Percentiles rank a stretch among this genome's conserved stretches.
Conservation (phyloP, 2,329 filamentous ascomycete genomes). For the Sclerotinia subarctica region DNA sequence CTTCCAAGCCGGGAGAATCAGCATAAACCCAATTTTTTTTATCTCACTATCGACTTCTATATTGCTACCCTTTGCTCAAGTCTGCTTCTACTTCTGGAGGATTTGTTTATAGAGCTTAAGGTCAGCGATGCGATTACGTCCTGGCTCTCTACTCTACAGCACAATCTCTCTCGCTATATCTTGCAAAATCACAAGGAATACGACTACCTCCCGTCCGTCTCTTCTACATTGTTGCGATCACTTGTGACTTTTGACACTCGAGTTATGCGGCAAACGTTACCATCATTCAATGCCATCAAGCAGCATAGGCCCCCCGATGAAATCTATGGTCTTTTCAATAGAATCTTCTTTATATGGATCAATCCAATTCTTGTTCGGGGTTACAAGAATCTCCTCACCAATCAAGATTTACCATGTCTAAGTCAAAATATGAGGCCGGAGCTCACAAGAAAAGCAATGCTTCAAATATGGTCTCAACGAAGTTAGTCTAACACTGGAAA, state of each 20-base stretch:
- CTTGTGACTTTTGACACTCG: constrained; percentile 23
- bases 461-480: constrained; percentile 26
- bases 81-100: neutral
- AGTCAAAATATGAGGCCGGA: constrained; percentile 24
- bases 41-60: neutral
- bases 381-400: constrained; percentile 25
- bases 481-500: constrained; percentile 19
- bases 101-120: neutral
- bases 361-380: constrained; percentile 29
- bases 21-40: neutral
- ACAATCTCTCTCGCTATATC: neutral
- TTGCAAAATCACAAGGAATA: neutral
- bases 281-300: constrained; percentile 1
- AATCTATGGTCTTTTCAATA: constrained; percentile 21
- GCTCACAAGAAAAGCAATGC: constrained; percentile 22
- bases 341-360: constrained; percentile 31
- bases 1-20: neutral
- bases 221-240: neutral
- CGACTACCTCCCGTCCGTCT: neutral
- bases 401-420: constrained; percentile 28
- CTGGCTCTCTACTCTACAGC: neutral
- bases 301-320: constrained; percentile 25
- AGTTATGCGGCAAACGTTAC: constrained; percentile 19
- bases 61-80: neutral
- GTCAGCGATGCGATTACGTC: neutral